Evolutionary conservation across 768 basidiomycete species (phyloP).

Genomic region (Antrodiella citrinella): DNA sequence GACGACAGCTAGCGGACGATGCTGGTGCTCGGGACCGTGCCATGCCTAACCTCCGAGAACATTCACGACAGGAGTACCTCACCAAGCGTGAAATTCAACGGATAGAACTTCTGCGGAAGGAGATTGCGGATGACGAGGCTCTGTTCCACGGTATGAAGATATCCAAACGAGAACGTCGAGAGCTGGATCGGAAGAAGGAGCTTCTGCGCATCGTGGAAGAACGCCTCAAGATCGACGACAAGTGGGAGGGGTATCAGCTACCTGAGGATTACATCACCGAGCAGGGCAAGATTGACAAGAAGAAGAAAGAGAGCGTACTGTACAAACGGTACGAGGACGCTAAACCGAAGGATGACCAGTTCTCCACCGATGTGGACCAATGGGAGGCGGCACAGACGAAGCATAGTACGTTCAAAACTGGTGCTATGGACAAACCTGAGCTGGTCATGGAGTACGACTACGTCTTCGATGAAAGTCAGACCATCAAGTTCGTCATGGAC

Average conservation of each 20-base stretch:
- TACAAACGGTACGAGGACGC: conserved; percentile 95
- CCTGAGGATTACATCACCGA: conserved; percentile 98
- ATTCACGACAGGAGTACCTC: conserved; percentile 92
- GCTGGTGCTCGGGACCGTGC: conserved; percentile 35
- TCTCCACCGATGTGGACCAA: conserved; percentile 94
- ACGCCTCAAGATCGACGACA: conserved; percentile 89
- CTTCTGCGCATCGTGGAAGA: conserved; percentile 89
- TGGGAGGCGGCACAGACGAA: conserved; percentile 92
- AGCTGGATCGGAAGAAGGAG: conserved; percentile 90
- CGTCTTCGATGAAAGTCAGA: conserved; percentile 97
- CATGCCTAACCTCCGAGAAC: conserved; percentile 72
- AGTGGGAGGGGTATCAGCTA: conserved; percentile 90
- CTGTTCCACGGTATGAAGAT: conserved; percentile 89
- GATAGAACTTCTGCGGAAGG: conserved; percentile 84
- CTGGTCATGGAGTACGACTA: conserved; percentile 87
- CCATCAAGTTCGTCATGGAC: conserved; percentile 93
- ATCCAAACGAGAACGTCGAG: conserved; percentile 71
- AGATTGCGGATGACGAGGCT: conserved; percentile 91
- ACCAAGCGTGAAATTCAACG: conserved; percentile 95
- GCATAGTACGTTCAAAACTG: conserved; percentile 83
- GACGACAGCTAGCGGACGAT: conserved; percentile 72
- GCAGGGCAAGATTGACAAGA: conserved; percentile 96
- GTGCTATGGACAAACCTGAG: conserved; percentile 85
- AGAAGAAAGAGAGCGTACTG: conserved; percentile 87
- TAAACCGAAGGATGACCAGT: conserved; percentile 86